Evolutionary conservation across 2,329 filamentous ascomycete genomes (phyloP).

Genomic region (Botrytis hyacinthi): DNA sequence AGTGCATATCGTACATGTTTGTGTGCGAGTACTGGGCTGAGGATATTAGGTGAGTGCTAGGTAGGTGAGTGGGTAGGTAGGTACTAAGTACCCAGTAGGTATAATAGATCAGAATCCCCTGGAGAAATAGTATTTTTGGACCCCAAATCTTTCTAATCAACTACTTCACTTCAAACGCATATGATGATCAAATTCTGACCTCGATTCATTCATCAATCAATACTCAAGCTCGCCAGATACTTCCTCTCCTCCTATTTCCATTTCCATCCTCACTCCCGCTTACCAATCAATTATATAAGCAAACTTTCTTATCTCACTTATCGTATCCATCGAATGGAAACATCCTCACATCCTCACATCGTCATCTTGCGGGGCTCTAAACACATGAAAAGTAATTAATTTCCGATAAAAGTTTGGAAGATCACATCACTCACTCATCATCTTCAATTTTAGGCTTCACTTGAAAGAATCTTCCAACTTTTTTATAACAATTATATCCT

Average conservation of each 20-base stretch:
- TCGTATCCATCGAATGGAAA: background rate
- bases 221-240: no score
- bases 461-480: background rate
- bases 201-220: background rate
- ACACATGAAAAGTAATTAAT: constrained; percentile 6
- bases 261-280: background rate
- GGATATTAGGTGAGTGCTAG: background rate
- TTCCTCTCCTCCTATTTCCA: background rate
- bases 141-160: background rate
- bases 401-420: background rate
- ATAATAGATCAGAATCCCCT: background rate
- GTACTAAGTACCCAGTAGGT: background rate
- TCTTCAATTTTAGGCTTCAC: background rate
- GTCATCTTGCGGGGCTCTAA: background rate
- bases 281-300: background rate
- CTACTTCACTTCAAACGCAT: background rate
- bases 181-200: background rate
- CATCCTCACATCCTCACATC: background rate
- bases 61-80: background rate
- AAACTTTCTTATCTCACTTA: background rate
- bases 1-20: background rate
- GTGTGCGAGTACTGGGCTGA: background rate
- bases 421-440: background rate
- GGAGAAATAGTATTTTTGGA: background rate
- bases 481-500: background rate